A percentile compares a stretch with the other conserved stretches of the same genome.
Conservation (phyloP, 2,329 filamentous ascomycete species). For the Sporothrix pseudoabietina region DNA sequence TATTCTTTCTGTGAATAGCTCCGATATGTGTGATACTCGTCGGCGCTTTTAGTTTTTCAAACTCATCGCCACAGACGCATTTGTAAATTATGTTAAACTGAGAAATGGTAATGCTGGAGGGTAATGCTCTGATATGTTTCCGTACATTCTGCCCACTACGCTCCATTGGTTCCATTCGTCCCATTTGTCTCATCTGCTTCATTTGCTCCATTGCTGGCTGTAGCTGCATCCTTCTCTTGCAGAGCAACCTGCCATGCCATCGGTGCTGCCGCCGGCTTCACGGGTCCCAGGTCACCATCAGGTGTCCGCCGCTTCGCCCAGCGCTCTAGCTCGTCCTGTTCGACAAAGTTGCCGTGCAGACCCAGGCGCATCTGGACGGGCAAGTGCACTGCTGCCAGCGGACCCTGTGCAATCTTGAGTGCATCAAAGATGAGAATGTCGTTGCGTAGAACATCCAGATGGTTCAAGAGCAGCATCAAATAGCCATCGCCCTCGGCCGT, state of each 20-base stretch:
- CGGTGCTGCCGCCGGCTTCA: slow-evolving; percentile 43
- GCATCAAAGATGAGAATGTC: slow-evolving; percentile 51
- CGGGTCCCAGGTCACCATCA: slow-evolving; percentile 45
- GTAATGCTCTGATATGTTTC: not conserved
- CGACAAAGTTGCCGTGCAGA: slow-evolving; percentile 50
- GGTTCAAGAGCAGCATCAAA: slow-evolving; percentile 50
- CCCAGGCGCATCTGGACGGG: slow-evolving; percentile 48
- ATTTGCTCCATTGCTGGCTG: slow-evolving; percentile 13
- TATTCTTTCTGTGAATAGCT: not conserved
- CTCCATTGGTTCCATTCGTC: not conserved
- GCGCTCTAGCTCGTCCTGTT: slow-evolving; percentile 47
- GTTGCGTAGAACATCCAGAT: slow-evolving; percentile 50
- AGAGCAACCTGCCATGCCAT: slow-evolving; percentile 45
- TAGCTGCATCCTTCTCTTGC: not conserved
- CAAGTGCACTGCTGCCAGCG: slow-evolving; percentile 46
- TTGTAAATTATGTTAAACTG: not conserved
- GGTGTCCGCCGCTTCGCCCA: slow-evolving; percentile 45
- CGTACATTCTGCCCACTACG: not conserved
- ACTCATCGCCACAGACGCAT: not conserved
- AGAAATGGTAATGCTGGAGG: no score
- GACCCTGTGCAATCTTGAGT: slow-evolving; percentile 44
- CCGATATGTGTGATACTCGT: not conserved
- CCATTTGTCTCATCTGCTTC: slow-evolving; percentile 25
- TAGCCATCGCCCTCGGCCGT: slow-evolving; percentile 55
- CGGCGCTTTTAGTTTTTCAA: not conserved